Evolutionary conservation across 257 asterid genomes (phyloP).

Genomic region (Cynanchum wilfordii): DNA sequence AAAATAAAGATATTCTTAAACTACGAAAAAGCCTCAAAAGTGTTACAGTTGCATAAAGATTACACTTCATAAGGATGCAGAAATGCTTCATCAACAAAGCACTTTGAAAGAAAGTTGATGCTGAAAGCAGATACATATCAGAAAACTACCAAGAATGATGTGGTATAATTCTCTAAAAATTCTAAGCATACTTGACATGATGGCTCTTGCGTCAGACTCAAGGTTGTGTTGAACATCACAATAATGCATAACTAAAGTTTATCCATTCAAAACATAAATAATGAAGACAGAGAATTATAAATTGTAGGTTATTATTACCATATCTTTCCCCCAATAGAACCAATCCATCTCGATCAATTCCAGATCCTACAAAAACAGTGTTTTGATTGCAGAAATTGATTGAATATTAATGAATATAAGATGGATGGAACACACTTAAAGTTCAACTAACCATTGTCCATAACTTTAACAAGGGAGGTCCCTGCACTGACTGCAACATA

Average conservation of each 20-base stretch:
- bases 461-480: conserved; percentile 65
- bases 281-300: neutral
- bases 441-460: conserved; percentile 62
- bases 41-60: neutral
- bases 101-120: neutral
- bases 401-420: neutral
- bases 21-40: neutral
- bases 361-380: conserved; percentile 48
- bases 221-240: neutral
- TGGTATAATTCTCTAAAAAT: neutral
- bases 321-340: conserved; percentile 72
- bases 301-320: conserved; percentile 35
- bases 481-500: conserved; percentile 57
- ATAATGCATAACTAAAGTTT: neutral
- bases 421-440: neutral
- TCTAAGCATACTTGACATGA: neutral
- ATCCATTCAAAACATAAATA: neutral
- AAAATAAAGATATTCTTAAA: neutral
- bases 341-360: conserved; percentile 79
- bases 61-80: neutral
- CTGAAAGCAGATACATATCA: neutral
- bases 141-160: neutral
- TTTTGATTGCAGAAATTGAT: neutral
- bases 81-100: neutral
- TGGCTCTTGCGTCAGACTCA: neutral